phyloP scores from a whole-genome alignment of 345 rosid genomes.

The Sapria himalayana region DNA sequence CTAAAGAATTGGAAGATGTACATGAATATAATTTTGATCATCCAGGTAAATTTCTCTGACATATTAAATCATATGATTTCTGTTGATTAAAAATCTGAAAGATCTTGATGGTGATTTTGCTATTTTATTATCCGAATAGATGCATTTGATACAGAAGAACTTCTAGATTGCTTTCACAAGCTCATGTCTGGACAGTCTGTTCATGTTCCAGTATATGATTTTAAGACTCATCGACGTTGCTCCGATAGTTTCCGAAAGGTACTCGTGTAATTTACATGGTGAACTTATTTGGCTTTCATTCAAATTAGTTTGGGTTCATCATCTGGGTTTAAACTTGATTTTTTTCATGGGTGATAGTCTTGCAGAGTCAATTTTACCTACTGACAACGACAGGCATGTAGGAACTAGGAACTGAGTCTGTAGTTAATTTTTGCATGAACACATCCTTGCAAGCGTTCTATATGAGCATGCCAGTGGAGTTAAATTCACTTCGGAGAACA shows the following conservation, averaged over 20 bases:
- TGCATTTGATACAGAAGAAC: conserved; percentile 76
- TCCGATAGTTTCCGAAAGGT: conserved; percentile 88
- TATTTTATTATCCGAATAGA: conserved; percentile 36
- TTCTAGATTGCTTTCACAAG: conserved; percentile 61
- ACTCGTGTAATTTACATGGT: too few species aligned
- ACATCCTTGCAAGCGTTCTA: too few species aligned
- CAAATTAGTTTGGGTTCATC: too few species aligned
- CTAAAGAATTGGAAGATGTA: conserved; percentile 69
- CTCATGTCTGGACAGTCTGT: conserved; percentile 79
- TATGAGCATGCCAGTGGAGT: too few species aligned
- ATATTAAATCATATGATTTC: conserved; percentile 3
- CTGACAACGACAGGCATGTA: too few species aligned
- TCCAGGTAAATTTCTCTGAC: conserved; percentile 48
- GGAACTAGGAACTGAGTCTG: too few species aligned
- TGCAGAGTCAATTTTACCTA: too few species aligned
- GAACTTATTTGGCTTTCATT: too few species aligned
- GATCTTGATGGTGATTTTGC: conserved; percentile 8
- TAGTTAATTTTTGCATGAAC: too few species aligned
- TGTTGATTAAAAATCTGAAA: neutral
- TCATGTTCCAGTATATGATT: conserved; percentile 85
- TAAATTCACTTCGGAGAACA: too few species aligned
- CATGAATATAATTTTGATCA: conserved; percentile 98
- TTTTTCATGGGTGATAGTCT: too few species aligned
- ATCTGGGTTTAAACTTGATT: too few species aligned
- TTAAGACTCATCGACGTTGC: conserved; percentile 67